Evolutionary conservation across 345 rosid genomes (phyloP), one percentile per base, ranked within the genome.

Genomic region (Gossypium raimondii): DNA sequence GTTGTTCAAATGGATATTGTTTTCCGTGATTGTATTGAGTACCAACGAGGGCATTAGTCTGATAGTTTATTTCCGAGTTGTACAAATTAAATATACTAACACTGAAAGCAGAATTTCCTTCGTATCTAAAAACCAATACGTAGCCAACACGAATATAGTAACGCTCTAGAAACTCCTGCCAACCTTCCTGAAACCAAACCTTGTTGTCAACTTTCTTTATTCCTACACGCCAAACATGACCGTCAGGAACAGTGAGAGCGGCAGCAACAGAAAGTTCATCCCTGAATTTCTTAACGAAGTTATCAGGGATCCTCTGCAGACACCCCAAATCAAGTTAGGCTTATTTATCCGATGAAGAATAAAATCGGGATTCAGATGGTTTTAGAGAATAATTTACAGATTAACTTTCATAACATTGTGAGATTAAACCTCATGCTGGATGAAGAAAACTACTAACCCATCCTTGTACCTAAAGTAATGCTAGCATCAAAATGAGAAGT

Each of bases 231-330:
- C 91, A 93, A 75, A 85, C 85, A 74, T 81, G 88, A 84, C 95
- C 92, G 78, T 83, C 90, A 41, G 98, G 94, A 77, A 88, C 92
- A 74, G 85, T 86, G 82, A 93, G 90, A 38, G 87, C 89, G 79
- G 82, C 95, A 79, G 85, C 86, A 70, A 85, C 81, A 16, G 91
- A 78, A 24, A 93, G 88, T 80, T 89, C 94, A 79, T 86, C 87
- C 82, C 85, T 92, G 85, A 84, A 88, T 83, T 73, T 91, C 87
- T 84, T 87, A 82, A 87, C 81, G 74, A 93, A 91, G 80, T 82
- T 84, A 76, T 91, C 97, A 11, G 98, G 98, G 73, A 93, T 86
- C 78, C 97, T 86, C 98, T 93, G 93, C 92, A 89, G 47, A 78
- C 52, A 78, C 56, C 77, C 44, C 52, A 48, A 72, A 76, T 55